Evolutionary conservation across 176 grass and related monocot species (phyloP).

Genomic region (Ensete ventricosum): DNA sequence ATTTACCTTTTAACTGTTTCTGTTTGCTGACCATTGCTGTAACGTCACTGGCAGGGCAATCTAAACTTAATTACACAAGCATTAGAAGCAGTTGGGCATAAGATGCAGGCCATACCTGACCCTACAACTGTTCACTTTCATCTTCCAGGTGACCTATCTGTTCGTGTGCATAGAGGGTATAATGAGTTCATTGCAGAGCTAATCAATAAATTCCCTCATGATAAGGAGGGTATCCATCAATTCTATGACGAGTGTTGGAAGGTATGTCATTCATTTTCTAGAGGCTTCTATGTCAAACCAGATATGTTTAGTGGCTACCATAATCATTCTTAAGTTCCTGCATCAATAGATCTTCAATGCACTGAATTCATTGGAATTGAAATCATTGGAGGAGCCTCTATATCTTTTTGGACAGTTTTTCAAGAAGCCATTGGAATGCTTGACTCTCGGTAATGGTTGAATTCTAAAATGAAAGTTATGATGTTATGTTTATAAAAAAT

Average conservation of each 20-base stretch:
- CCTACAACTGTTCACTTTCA: constrained; percentile 84
- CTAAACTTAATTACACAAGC: constrained; percentile 90
- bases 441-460: constrained; percentile 59
- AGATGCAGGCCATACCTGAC: constrained; percentile 86
- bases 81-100: constrained; percentile 60
- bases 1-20: neutral
- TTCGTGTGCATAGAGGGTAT: constrained; percentile 69
- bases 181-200: constrained; percentile 53
- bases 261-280: constrained; percentile 26
- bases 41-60: constrained; percentile 47
- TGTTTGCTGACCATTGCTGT: neutral
- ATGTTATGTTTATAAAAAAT: neutral
- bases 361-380: constrained; percentile 82
- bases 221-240: constrained; percentile 65
- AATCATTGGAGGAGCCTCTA: constrained; percentile 85
- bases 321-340: neutral
- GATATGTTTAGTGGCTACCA: neutral
- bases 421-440: constrained; percentile 83
- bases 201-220: constrained; percentile 75
- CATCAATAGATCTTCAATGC: constrained; percentile 73
- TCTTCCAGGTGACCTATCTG: constrained; percentile 61
- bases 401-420: constrained; percentile 94
- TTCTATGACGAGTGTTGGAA: constrained; percentile 88
- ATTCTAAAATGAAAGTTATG: neutral
- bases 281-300: neutral